phyloP scores from a whole-genome alignment of 176 grass and related monocot species.

The Cenchrus fungigraminus region DNA sequence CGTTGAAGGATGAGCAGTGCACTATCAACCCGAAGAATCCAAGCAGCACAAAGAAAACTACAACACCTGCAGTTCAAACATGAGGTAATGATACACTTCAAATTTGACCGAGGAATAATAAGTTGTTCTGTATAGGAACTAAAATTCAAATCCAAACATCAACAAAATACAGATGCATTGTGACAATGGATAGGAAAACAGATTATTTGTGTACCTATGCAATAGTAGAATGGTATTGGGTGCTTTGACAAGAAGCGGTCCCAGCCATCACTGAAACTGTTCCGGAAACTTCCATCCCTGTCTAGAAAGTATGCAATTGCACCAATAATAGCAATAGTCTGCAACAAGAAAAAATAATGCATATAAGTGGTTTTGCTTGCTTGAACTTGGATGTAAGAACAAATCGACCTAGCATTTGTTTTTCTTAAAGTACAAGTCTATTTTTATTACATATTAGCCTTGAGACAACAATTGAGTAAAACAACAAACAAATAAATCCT shows the following conservation, averaged over 20 bases:
- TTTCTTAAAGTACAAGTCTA: background rate
- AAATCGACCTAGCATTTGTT: background rate
- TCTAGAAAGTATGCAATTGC: conserved; percentile 85
- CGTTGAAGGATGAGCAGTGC: conserved; percentile 87
- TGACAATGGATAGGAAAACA: background rate
- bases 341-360: conserved; percentile 13
- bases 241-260: conserved; percentile 95
- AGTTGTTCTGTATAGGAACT: background rate
- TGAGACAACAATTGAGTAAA: conserved; percentile 25
- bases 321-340: conserved; percentile 88
- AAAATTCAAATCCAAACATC: background rate
- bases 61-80: conserved; percentile 65
- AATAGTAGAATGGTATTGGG: conserved; percentile 96
- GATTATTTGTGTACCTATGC: conserved; percentile 65
- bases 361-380: conserved; percentile 1
- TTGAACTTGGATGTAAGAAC: conserved; percentile 11
- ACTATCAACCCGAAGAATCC: conserved; percentile 89
- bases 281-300: conserved; percentile 84
- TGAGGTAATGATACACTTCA: background rate
- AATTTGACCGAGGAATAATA: background rate
- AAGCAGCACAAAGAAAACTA: conserved; percentile 91
- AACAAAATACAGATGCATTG: conserved; percentile 1
- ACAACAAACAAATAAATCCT: background rate
- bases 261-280: conserved; percentile 94
- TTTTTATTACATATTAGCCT: background rate